Conservation (phyloP, 176 grass and related monocot genomes). For the Aegilops longissima region DNA sequence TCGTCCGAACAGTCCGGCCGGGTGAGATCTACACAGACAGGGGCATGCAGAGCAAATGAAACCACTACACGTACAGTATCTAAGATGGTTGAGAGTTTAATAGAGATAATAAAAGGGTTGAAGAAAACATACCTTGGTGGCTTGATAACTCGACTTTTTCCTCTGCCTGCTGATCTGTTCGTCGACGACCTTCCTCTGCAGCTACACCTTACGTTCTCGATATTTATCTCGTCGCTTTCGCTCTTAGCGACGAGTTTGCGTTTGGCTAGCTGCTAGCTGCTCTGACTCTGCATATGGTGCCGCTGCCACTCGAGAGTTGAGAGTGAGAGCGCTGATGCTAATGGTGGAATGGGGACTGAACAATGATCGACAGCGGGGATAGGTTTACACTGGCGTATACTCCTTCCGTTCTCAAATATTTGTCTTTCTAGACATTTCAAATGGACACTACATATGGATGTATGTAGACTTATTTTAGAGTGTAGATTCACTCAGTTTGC, state of each 20-base stretch:
- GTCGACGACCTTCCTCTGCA: neutral
- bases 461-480: too few species aligned
- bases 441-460: too few species aligned
- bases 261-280: neutral
- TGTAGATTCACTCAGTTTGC: too few species aligned
- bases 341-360: neutral
- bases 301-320: neutral
- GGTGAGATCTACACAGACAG: neutral
- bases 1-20: neutral
- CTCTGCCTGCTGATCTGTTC: neutral
- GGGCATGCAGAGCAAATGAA: neutral
- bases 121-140: slow-evolving; percentile 16
- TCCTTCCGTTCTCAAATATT: too few species aligned
- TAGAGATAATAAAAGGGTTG: neutral
- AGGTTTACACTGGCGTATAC: neutral
- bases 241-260: neutral
- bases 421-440: too few species aligned
- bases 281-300: neutral
- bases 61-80: neutral
- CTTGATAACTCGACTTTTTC: neutral
- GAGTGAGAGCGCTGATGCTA: neutral
- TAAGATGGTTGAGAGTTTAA: neutral
- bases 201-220: slow-evolving; percentile 5
- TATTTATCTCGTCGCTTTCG: neutral
- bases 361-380: neutral